A percentile compares a stretch with the other conserved stretches of the same genome.
Conservation (phyloP, 2,329 filamentous ascomycete species). For the Scedosporium aurantiacum region DNA sequence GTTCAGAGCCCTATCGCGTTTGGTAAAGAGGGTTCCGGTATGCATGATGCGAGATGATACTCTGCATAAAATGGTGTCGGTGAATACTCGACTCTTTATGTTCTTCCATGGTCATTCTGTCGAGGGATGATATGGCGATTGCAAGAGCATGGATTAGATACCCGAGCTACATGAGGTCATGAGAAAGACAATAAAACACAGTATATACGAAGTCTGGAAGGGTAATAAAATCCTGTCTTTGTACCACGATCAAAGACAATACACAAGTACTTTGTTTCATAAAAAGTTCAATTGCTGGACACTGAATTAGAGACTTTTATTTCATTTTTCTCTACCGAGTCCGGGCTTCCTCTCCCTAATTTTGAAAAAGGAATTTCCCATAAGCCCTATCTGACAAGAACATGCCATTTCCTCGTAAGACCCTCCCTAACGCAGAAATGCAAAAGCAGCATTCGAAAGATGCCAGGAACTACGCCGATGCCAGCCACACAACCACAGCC, state of each 20-base stretch:
- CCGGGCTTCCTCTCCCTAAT: slow-evolving; percentile 4
- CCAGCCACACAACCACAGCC: neutral
- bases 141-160: too few species aligned
- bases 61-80: too few species aligned
- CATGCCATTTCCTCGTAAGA: slow-evolving; percentile 8
- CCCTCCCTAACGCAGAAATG: slow-evolving; percentile 8
- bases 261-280: neutral
- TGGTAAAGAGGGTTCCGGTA: neutral
- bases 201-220: neutral
- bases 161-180: neutral
- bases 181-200: neutral
- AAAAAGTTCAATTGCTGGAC: neutral
- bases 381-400: slow-evolving; percentile 8
- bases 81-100: too few species aligned
- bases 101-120: too few species aligned
- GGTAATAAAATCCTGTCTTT: neutral
- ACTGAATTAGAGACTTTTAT: slow-evolving; percentile 6
- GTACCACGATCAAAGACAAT: neutral
- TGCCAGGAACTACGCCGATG: slow-evolving; percentile 7
- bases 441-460: slow-evolving; percentile 7
- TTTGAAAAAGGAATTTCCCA: slow-evolving; percentile 6
- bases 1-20: neutral
- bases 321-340: slow-evolving; percentile 4
- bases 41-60: too few species aligned
- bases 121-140: too few species aligned